Percentiles rank a stretch among this genome's conserved stretches.
Conservation (phyloP, 805 yeast genomes). For the Torulaspora microellipsoides region DNA sequence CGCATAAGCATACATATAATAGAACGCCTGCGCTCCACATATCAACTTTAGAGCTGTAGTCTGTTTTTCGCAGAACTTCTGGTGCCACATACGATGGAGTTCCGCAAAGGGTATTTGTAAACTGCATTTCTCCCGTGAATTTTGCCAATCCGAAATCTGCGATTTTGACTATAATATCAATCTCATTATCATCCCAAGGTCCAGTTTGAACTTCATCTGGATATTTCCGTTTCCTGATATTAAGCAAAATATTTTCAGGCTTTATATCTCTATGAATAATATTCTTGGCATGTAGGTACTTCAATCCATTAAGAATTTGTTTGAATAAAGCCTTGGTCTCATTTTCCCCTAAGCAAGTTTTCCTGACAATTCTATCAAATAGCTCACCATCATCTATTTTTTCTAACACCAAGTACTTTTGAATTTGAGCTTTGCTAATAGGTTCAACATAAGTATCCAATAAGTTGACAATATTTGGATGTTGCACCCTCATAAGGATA, state of each 20-base stretch:
- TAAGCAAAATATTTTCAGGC: constrained; percentile 64
- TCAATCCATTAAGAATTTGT: constrained; percentile 62
- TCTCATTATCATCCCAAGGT: constrained; percentile 49
- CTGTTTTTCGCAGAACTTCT: constrained; percentile 54
- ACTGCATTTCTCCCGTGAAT: constrained; percentile 61
- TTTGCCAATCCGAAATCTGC: constrained; percentile 76
- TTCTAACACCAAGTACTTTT: constrained; percentile 60
- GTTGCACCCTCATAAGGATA: constrained; percentile 59
- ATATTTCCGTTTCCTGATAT: constrained; percentile 43
- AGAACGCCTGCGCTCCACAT: constrained; percentile 81
- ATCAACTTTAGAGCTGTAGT: constrained; percentile 68
- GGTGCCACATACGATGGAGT: constrained; percentile 89
- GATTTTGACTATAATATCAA: constrained; percentile 62
- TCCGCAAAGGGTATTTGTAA: constrained; percentile 77
- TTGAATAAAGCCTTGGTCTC: constrained; percentile 61
- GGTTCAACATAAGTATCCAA: constrained; percentile 58
- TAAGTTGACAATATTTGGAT: constrained; percentile 65
- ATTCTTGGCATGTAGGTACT: constrained; percentile 61
- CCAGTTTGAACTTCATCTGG: constrained; percentile 33
- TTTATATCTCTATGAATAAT: constrained; percentile 76
- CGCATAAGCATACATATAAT: constrained; percentile 72
- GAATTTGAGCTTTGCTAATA: constrained; percentile 39
- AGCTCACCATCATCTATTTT: constrained; percentile 72
- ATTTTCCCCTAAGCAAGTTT: constrained; percentile 54
- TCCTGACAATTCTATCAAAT: constrained; percentile 64